phyloP scores from a whole-genome alignment of 2,329 filamentous ascomycete genomes.

The Claviceps spartinae region DNA sequence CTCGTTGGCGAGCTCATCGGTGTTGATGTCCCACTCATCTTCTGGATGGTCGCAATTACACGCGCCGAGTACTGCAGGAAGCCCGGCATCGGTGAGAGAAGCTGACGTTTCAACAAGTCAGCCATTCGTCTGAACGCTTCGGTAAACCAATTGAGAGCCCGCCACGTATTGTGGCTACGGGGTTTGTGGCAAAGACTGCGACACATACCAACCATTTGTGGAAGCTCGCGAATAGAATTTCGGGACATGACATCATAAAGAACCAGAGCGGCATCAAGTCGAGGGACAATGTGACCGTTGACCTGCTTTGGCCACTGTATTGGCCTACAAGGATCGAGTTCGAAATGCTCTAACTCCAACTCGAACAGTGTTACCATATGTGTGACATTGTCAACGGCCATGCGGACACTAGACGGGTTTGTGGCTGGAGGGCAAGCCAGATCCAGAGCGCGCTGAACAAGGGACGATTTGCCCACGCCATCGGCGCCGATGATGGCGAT shows the following conservation, averaged over 20 bases:
- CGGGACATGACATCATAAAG: constrained; percentile 79
- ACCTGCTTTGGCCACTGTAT: constrained; percentile 56
- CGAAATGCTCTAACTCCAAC: constrained; percentile 51
- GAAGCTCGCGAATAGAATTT: constrained; percentile 60
- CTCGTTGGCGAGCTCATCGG: constrained; percentile 47
- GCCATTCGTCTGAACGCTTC: neutral
- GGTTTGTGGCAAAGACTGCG: constrained; percentile 1
- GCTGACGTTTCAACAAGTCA: constrained; percentile 32
- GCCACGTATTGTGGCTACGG: neutral
- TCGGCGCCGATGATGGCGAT: constrained; percentile 53
- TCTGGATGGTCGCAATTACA: constrained; percentile 79
- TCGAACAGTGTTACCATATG: constrained; percentile 51
- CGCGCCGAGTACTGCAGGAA: constrained; percentile 72
- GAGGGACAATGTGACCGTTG: constrained; percentile 57
- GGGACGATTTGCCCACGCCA: constrained; percentile 55
- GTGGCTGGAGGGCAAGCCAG: constrained; percentile 37
- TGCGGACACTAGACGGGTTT: constrained; percentile 41
- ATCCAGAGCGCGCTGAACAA: constrained; percentile 50
- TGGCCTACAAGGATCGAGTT: constrained; percentile 40
- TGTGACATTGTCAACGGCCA: constrained; percentile 43
- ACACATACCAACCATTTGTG: constrained; percentile 57
- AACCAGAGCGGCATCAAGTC: constrained; percentile 70
- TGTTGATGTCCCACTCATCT: constrained; percentile 56
- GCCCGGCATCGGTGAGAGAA: constrained; percentile 54
- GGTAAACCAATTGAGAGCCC: neutral